phyloP scores from a whole-genome alignment of 1,284 basidiomycete genomes.

The Wolfiporia cocos region DNA sequence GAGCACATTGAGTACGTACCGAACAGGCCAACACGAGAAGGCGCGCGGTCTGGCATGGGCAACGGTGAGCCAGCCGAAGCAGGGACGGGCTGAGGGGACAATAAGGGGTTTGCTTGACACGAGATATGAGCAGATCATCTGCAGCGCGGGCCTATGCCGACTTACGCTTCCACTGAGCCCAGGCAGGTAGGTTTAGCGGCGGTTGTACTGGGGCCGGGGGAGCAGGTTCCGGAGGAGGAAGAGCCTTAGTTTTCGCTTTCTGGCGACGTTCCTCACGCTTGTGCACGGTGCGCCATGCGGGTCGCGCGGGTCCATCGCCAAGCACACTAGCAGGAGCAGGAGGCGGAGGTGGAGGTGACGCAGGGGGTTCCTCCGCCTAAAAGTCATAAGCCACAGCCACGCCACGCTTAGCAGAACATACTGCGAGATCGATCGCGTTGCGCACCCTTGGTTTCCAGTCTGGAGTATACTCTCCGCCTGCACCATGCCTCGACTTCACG shows the following conservation, averaged over 20 bases:
- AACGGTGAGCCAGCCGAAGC: conserved; percentile 29
- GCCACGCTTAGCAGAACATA: neutral
- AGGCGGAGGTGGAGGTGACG: conserved; percentile 17
- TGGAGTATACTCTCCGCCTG: conserved; percentile 61
- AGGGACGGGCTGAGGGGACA: conserved; percentile 40
- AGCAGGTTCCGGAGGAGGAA: conserved; percentile 34
- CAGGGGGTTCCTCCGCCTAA: conserved; percentile 1
- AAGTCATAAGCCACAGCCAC: neutral
- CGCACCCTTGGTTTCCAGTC: conserved; percentile 57
- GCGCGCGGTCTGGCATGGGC: conserved; percentile 30
- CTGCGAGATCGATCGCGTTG: conserved; percentile 2
- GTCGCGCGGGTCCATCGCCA: conserved; percentile 45
- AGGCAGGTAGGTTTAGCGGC: conserved; percentile 51
- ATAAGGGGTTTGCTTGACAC: conserved; percentile 44
- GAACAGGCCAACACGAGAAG: conserved; percentile 54
- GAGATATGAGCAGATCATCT: conserved; percentile 2
- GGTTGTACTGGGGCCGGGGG: conserved; percentile 40
- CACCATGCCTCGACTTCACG: conserved; percentile 68
- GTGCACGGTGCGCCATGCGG: conserved; percentile 66
- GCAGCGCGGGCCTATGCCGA: conserved; percentile 14
- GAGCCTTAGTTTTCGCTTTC: conserved; percentile 34
- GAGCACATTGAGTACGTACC: conserved; percentile 31
- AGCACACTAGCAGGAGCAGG: conserved; percentile 25
- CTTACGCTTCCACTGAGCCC: conserved; percentile 75
- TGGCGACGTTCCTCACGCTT: conserved; percentile 46